Conservation (phyloP, 2,329 filamentous ascomycete species). For the Fusarium pseudograminearum region DNA sequence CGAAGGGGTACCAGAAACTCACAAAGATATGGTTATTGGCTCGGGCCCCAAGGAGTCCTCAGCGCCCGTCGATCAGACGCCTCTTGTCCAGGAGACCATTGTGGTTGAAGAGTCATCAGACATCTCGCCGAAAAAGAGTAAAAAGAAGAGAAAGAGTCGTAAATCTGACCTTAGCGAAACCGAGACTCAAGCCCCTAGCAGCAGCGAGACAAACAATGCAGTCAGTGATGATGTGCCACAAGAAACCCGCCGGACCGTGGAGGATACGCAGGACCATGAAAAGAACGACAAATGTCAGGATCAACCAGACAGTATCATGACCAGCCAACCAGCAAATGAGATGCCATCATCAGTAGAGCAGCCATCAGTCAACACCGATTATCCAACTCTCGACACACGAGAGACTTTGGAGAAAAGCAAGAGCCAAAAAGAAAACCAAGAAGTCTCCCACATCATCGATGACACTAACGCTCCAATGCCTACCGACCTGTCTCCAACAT, state of each 20-base stretch:
- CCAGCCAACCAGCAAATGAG: neutral
- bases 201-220: neutral
- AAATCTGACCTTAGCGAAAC: neutral
- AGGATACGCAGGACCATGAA: neutral
- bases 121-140: constrained; percentile 19
- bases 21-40: neutral
- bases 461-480: neutral
- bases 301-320: neutral
- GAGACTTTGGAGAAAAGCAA: neutral
- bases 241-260: neutral
- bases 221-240: neutral
- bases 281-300: neutral
- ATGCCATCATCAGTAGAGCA: neutral
- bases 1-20: neutral
- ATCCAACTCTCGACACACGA: neutral
- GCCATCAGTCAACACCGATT: neutral
- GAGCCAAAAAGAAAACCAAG: neutral
- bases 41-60: neutral
- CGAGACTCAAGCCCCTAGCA: neutral
- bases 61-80: neutral
- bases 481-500: neutral
- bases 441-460: neutral
- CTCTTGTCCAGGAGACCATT: neutral
- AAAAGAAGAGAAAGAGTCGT: constrained; percentile 9
- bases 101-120: neutral